Percentiles rank a stretch among this genome's conserved stretches.
phyloP scores from a whole-genome alignment of 176 grass and related monocot genomes.

The Aegilops sharonensis region DNA sequence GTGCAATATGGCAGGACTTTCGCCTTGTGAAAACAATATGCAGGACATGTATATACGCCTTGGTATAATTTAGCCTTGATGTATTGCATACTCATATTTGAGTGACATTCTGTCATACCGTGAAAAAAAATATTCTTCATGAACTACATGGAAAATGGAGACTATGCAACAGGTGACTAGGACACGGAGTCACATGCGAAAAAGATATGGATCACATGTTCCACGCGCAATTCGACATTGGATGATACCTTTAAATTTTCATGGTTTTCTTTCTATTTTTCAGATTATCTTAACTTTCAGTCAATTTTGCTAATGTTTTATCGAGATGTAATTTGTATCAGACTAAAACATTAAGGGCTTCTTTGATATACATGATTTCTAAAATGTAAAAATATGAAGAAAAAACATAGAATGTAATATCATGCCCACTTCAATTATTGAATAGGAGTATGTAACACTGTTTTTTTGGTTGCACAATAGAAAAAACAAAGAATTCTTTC shows the following conservation, averaged over 20 bases:
- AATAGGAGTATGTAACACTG: not conserved
- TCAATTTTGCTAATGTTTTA: not conserved
- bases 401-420: not conserved
- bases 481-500: not conserved
- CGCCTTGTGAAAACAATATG: not conserved
- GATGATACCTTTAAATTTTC: not conserved
- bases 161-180: not conserved
- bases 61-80: not conserved
- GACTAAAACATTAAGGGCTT: not conserved
- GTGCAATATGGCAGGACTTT: not conserved
- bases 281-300: not conserved
- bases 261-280: not conserved
- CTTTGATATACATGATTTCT: not conserved
- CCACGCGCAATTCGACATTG: not conserved
- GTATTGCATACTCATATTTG: not conserved
- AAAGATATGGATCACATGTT: not conserved
- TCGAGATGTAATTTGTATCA: not conserved
- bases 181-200: not conserved
- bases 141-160: not conserved
- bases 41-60: not conserved
- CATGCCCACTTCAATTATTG: not conserved
- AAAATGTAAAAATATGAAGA: not conserved
- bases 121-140: not conserved
- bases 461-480: not conserved
- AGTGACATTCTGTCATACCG: not conserved